phyloP scores from a whole-genome alignment of 805 yeast genomes.

The Zygoascus biomembranicola region DNA sequence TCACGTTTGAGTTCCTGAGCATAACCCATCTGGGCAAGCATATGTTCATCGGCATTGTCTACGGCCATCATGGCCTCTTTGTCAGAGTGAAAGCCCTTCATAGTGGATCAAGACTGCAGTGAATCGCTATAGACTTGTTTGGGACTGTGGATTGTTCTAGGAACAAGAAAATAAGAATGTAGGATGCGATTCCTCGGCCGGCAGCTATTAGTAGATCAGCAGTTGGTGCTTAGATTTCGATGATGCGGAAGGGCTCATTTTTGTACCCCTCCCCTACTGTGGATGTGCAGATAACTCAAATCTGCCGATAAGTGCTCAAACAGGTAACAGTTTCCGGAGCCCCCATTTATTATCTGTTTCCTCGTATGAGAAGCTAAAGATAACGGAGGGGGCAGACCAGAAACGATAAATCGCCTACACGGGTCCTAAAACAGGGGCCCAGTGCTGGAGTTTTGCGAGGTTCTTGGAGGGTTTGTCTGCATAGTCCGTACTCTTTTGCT shows the following conservation, averaged over 20 bases:
- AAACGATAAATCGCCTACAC: neutral
- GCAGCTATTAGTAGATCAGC: no score
- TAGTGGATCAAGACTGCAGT: neutral
- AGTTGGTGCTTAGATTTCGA: no score
- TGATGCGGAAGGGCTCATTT: neutral
- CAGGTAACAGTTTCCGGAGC: neutral
- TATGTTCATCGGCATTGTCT: conserved; percentile 20
- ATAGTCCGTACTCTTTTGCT: no score
- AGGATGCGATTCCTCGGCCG: no score
- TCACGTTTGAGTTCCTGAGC: conserved; percentile 58
- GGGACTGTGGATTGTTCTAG: neutral
- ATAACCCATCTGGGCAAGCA: conserved; percentile 50
- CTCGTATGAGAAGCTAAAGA: no score
- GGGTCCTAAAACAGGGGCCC: neutral
- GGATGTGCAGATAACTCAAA: neutral
- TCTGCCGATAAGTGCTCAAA: neutral
- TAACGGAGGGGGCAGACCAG: no score
- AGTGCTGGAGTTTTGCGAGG: no score
- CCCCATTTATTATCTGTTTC: neutral
- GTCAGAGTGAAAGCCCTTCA: neutral
- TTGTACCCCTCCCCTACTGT: neutral
- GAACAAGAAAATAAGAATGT: no score
- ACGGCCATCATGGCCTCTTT: neutral
- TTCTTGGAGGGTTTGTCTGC: no score
- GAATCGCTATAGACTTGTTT: neutral